Conservation (phyloP, 129 eudicot species). For the Flaveria bidentis region DNA sequence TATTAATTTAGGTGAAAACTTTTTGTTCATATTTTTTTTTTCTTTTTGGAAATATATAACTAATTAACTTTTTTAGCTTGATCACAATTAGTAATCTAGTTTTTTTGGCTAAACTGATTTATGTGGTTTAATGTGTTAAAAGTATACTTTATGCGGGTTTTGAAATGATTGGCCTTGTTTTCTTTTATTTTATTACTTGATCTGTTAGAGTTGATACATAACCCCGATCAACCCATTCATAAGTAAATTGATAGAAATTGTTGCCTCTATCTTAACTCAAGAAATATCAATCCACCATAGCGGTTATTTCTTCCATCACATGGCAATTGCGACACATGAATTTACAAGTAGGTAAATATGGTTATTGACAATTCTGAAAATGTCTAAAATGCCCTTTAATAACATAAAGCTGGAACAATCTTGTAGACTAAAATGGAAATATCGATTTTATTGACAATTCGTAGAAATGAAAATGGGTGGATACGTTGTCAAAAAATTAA, state of each 20-base stretch:
- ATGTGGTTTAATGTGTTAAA: not conserved
- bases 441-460: not conserved
- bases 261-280: not conserved
- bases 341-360: conserved; percentile 8
- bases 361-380: conserved; percentile 9
- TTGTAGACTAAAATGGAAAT: conserved; percentile 19
- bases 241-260: not conserved
- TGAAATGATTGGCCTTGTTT: not conserved
- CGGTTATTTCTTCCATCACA: not conserved
- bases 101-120: not conserved
- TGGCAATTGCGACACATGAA: not conserved
- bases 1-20: not conserved
- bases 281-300: not conserved
- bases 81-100: not conserved
- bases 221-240: not conserved
- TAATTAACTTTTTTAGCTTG: not conserved
- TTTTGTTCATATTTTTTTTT: not conserved
- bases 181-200: not conserved
- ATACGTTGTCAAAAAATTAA: not conserved
- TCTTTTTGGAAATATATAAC: not conserved
- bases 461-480: conserved; percentile 1
- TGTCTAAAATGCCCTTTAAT: not conserved
- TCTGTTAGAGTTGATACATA: not conserved
- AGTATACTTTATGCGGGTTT: not conserved
- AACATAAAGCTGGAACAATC: conserved; percentile 9